Evolutionary conservation across 2,329 filamentous ascomycete genomes (phyloP).

Genomic region (Fusarium dimerum): DNA sequence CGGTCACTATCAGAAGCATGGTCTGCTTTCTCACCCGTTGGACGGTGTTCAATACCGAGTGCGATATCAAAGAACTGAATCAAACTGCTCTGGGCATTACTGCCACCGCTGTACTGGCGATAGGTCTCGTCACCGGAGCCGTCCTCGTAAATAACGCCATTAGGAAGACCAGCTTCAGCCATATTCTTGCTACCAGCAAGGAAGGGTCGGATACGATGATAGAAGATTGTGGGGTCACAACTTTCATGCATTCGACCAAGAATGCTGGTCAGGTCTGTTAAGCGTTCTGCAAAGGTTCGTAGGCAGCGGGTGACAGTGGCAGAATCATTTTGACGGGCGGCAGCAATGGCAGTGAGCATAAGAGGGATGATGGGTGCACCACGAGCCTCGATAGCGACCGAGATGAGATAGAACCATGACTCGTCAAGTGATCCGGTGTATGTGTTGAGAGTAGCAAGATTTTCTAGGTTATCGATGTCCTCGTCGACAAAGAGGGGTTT

Average conservation of each 20-base stretch:
- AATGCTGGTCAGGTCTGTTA: slow-evolving; percentile 80
- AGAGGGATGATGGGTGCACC: slow-evolving; percentile 84
- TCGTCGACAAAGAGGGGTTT: slow-evolving; percentile 87
- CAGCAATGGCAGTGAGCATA: slow-evolving; percentile 85
- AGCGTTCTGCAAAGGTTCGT: slow-evolving; percentile 78
- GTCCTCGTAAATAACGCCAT: slow-evolving; percentile 85
- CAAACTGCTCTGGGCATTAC: slow-evolving; percentile 94
- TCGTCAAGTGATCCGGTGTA: slow-evolving; percentile 95
- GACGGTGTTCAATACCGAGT: slow-evolving; percentile 84
- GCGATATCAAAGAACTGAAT: slow-evolving; percentile 97
- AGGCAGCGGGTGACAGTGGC: slow-evolving; percentile 75
- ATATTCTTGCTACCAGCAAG: slow-evolving; percentile 97
- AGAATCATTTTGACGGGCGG: slow-evolving; percentile 70
- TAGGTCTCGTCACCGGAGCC: slow-evolving; percentile 69
- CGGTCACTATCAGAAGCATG: slow-evolving; percentile 46
- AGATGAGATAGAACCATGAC: slow-evolving; percentile 98
- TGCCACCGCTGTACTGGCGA: slow-evolving; percentile 87
- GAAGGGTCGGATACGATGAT: slow-evolving; percentile 93
- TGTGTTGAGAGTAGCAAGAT: slow-evolving; percentile 83
- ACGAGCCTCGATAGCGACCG: slow-evolving; percentile 91
- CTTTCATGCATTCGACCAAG: slow-evolving; percentile 91
- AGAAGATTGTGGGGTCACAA: slow-evolving; percentile 93
- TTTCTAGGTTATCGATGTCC: slow-evolving; percentile 78
- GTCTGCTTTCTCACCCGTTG: slow-evolving; percentile 72
- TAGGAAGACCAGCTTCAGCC: slow-evolving; percentile 86